Evolutionary conservation across 352 stramenopile species (phyloP), one percentile per base, ranked within the genome.

Genomic region (Elongisporangium prolatum): DNA sequence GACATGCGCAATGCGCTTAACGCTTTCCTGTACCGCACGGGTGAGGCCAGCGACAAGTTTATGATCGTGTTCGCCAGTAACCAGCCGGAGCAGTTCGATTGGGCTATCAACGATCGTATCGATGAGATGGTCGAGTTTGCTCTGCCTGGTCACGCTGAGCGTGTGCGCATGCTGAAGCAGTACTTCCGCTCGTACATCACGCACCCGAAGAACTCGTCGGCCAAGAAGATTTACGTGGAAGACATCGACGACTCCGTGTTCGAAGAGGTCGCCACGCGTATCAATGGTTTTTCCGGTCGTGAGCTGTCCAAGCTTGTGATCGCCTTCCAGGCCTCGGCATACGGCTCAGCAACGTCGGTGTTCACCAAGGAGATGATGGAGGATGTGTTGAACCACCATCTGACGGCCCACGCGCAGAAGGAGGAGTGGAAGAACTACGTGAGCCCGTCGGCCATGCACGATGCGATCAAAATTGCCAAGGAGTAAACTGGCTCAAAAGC

Each of bases 41-140:
- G 96, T 37, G 91, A 96, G 50, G 93, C 97, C 54, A 99, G 93
- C 65, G 93, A 99, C 74, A 97, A 99, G 71, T 99, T 99, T 72
- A 99, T 99, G 97, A 97, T 99, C 67, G 97, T 99, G 51, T 99
- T 99, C 68, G 97, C 97, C 11, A 98, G 93, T 70, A 99, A 99
- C 82, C 93, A 99, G 77, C 97, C 97, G 25, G 90, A 98, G 65
- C 93, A 99, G 73, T 99, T 99, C 65, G 97, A 99, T 71, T 97
- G 89, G 79, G 97, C 97, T 49, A 97, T 99, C 68, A 97, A 98
- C 79, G 97, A 99, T 90, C 96, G 97, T 86, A 98, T 99, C 54
- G 97, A 99, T 83, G 97, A 99, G 80, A 98, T 99, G 87, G 94
- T 99, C 25, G 84, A 98, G 74, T 99, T 99, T 65, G 71, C 81